Conservation (phyloP, 148 eudicot species). For the Vaccinium darrowii region DNA sequence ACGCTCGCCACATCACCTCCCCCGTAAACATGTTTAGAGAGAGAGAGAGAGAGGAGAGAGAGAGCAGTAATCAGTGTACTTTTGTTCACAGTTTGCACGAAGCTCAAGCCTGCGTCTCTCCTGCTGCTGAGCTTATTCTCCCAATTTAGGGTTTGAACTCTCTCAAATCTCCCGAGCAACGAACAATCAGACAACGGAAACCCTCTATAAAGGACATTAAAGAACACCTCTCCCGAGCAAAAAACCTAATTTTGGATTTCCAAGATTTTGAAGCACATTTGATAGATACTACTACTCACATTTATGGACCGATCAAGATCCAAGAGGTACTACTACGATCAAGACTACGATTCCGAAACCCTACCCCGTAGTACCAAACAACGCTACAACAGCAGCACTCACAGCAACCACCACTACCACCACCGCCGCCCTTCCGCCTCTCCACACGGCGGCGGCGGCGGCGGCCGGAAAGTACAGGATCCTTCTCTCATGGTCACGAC, state of each 20-base stretch:
- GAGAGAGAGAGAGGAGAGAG: background rate
- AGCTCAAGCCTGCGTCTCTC: background rate
- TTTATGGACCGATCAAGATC: constrained; percentile 91
- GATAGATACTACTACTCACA: background rate
- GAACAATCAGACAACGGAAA: background rate
- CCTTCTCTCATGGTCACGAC: constrained; percentile 67
- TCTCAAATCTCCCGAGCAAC: background rate
- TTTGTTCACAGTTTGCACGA: background rate
- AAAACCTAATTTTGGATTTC: background rate
- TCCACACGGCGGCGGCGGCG: constrained; percentile 32
- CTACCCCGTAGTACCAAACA: constrained; percentile 57
- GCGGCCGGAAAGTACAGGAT: constrained; percentile 48
- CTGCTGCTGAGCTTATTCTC: background rate
- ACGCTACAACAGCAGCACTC: constrained; percentile 49
- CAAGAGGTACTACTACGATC: constrained; percentile 81
- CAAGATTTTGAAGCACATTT: background rate
- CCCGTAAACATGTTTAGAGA: background rate
- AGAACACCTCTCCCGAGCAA: background rate
- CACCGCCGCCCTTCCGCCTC: constrained; percentile 48
- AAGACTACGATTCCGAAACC: constrained; percentile 75
- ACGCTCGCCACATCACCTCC: background rate
- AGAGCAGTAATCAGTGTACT: background rate
- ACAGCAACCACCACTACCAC: constrained; percentile 24
- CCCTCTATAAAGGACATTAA: background rate
- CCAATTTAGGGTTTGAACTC: background rate